Percentiles rank a stretch among this genome's conserved stretches.
These are phyloP conservation scores for Solanum medicagineum DNA, from an alignment of 257 asterid species.

Conservation along the genomic window DNA sequence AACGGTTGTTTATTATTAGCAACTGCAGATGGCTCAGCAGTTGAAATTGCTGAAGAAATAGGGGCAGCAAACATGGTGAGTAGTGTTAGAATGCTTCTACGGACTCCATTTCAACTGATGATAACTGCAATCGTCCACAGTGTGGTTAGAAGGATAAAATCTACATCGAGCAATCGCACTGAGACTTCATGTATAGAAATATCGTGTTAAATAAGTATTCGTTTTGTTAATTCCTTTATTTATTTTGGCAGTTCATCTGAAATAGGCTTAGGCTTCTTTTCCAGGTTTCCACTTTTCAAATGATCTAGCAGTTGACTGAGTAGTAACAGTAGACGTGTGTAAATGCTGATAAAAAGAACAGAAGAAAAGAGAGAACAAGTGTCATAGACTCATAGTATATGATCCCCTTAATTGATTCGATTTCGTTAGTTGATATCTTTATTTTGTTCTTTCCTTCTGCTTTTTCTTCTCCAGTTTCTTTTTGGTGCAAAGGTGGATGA, in stretches of 20 bases:
- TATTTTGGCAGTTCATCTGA: neutral
- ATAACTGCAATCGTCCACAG: neutral
- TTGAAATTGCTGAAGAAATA: constrained; percentile 36
- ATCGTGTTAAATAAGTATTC: neutral
- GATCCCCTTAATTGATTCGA: neutral
- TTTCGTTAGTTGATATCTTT: neutral
- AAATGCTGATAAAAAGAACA: neutral
- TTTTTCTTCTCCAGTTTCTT: constrained; percentile 20
- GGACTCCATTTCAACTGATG: neutral
- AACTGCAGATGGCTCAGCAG: constrained; percentile 40
- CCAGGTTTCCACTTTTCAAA: neutral
- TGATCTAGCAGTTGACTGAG: neutral
- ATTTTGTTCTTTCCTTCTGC: neutral
- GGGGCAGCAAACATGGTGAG: constrained; percentile 42
- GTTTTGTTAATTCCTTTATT: neutral
- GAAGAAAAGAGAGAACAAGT: neutral
- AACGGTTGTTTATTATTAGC: constrained; percentile 43
- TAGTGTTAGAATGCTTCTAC: neutral
- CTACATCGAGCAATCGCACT: neutral
- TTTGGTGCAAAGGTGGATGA: constrained; percentile 38
- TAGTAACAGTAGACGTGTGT: neutral
- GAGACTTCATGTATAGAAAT: neutral
- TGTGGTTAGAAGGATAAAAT: neutral
- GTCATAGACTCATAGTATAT: neutral
- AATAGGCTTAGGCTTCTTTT: neutral